Conservation (phyloP, 1,284 basidiomycete genomes). For the Rhizoctonia solani region DNA sequence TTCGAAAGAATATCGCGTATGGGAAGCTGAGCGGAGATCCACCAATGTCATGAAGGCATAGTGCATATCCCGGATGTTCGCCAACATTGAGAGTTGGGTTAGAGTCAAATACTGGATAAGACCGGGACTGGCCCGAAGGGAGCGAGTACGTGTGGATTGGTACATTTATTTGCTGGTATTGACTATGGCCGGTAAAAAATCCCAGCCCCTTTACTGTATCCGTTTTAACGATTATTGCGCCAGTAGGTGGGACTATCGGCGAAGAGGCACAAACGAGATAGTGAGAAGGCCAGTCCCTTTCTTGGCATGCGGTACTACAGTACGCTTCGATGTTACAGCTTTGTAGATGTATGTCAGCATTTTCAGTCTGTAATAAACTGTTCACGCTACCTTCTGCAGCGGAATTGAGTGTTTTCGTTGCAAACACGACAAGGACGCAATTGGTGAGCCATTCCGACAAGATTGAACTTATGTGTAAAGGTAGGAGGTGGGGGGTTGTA, state of each 20-base stretch:
- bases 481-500: too few relatives aligned
- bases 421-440: background rate
- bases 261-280: background rate
- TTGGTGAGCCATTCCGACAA: background rate
- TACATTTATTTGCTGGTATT: conserved; percentile 2
- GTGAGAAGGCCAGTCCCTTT: background rate
- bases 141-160: background rate
- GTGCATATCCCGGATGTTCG: background rate
- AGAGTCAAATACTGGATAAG: conserved; percentile 2
- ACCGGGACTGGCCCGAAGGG: background rate
- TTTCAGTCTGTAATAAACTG: background rate
- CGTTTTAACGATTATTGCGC: background rate
- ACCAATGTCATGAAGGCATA: conserved; percentile 34
- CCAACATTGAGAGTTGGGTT: conserved; percentile 11
- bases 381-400: background rate
- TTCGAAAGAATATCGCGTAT: conserved; percentile 38
- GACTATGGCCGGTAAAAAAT: background rate
- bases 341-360: background rate
- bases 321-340: conserved; percentile 8
- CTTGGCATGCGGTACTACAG: conserved; percentile 5
- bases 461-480: background rate
- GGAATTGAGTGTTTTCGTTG: background rate
- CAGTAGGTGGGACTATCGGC: background rate
- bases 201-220: background rate
- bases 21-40: conserved; percentile 37